phyloP scores from a whole-genome alignment of 2,329 filamentous ascomycete species.

The Penicillium janthinellum region DNA sequence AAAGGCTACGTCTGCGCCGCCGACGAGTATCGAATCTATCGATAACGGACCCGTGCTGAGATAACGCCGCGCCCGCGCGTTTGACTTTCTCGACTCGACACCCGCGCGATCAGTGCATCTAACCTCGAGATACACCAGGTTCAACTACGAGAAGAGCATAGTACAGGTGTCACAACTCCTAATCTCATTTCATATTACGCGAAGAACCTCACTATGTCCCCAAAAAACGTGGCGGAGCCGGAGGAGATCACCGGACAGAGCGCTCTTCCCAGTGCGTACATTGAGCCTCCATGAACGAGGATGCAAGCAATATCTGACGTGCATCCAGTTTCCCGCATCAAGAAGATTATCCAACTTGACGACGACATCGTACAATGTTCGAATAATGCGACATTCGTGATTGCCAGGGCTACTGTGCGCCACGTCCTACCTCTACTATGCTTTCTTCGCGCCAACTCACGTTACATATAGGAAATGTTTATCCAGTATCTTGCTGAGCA shows the following conservation, averaged over 20 bases:
- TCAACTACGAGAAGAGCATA: not conserved
- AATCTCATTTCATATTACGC: not conserved
- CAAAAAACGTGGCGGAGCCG: conserved; percentile 82
- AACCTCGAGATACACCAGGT: not conserved
- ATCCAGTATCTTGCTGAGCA: conserved; percentile 87
- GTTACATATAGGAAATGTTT: conserved; percentile 74
- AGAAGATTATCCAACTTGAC: conserved; percentile 91
- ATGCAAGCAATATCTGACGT: conserved; percentile 9
- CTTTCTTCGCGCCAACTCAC: conserved; percentile 18
- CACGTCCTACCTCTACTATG: not conserved
- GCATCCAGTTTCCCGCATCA: conserved; percentile 81
- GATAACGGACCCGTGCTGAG: conserved; percentile 30
- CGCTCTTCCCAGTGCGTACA: conserved; percentile 74
- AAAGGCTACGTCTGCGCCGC: conserved; percentile 22
- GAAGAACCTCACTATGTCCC: conserved; percentile 66
- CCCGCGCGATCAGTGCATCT: conserved; percentile 4
- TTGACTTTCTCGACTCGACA: conserved; percentile 18
- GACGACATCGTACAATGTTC: conserved; percentile 83
- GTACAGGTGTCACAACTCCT: not conserved
- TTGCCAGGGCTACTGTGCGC: conserved; percentile 81
- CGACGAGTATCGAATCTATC: conserved; percentile 23
- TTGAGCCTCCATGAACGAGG: not conserved
- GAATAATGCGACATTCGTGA: conserved; percentile 91
- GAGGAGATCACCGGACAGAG: conserved; percentile 84
- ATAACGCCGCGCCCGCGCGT: conserved; percentile 32